Evolutionary conservation across 371 early-diverging fungal species (phyloP), one percentile per base, ranked within the genome.

Genomic region (Conidiobolus incongruus): DNA sequence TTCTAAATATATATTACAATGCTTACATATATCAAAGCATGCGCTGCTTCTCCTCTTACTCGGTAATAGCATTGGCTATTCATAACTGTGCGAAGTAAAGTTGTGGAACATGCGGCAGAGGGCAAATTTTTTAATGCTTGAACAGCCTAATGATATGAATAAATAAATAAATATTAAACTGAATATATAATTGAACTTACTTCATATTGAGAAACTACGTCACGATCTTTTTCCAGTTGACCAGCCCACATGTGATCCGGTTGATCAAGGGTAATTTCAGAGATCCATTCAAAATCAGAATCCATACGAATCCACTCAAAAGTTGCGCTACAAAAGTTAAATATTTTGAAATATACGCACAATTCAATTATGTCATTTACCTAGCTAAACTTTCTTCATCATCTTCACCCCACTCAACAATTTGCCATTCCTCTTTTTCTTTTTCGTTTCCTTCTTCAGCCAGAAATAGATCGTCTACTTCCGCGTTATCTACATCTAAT

Each of bases 261-360:
- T 59, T 95, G 97, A 41, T 81, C 77, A 46, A 93, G 84, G 13
- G 70, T 67, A 45, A 88, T 73, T 5, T 71, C 54, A 52, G 87
- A 85, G 12, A 94, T 54, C 94, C 92, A 90, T 49, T 90, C 91
- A 47, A 81, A 69, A 44, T 94, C 94, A 1, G 94, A 84, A 57
- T 99, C 98, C 44, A 95, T 57, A 12, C 96, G 73, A 54, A 99
- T 83, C 90, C 94, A 98, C 47, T 95, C 93, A 46, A 97, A 78
- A 21, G 88, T 84, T 0, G 69, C 66, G 51, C 70, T 56, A 33
- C 21, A 3, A 45, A 38, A 3, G 39, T 20, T 29, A 38, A 20
- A 17, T 16, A 30, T 23, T 28, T 13, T 17, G 21, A 23, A 12
- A 51, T 16, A 30, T 23, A 15, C 3, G 20, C 16, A 20, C 24